These are phyloP conservation scores for Dactylellina cionopaga DNA, from an alignment of 2,329 filamentous ascomycete species.

Conservation along the genomic window DNA sequence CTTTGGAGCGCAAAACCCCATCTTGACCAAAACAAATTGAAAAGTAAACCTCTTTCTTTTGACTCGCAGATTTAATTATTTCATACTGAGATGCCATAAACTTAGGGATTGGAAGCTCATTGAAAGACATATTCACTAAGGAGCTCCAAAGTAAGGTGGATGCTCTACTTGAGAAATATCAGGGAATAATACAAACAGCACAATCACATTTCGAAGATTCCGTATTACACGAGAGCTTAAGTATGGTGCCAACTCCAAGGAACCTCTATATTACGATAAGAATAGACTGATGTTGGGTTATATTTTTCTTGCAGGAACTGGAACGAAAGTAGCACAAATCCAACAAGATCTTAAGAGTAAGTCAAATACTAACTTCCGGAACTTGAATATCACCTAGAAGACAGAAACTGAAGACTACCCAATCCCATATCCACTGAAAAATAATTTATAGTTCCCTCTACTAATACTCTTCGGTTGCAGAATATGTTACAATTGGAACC, in stretches of 20 bases:
- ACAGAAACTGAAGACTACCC: background rate
- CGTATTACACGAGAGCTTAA: constrained; percentile 19
- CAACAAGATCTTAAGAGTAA: constrained; percentile 17
- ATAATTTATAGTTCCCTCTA: too few relatives aligned
- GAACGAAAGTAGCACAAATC: constrained; percentile 13
- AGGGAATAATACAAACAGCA: constrained; percentile 1
- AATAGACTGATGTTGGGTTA: background rate
- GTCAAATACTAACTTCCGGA: background rate
- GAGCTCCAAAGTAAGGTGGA: constrained; percentile 36
- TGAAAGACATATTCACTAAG: constrained; percentile 32
- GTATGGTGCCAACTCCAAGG: background rate
- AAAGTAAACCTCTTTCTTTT: background rate
- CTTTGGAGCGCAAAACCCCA: constrained; percentile 28
- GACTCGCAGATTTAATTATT: background rate
- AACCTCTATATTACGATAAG: background rate
- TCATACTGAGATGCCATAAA: background rate
- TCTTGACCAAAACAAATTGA: constrained; percentile 12
- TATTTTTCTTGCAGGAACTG: constrained; percentile 17
- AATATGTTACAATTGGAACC: constrained; percentile 3
- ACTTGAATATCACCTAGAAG: background rate
- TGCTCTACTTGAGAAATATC: constrained; percentile 1
- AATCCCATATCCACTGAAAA: too few relatives aligned
- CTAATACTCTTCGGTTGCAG: too few relatives aligned
- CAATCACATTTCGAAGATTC: constrained; percentile 39
- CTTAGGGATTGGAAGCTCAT: constrained; percentile 19